Percentiles rank a stretch among this genome's conserved stretches.
phyloP scores from a whole-genome alignment of 2,329 filamentous ascomycete species.

The Plectosphaerella cucumerina region DNA sequence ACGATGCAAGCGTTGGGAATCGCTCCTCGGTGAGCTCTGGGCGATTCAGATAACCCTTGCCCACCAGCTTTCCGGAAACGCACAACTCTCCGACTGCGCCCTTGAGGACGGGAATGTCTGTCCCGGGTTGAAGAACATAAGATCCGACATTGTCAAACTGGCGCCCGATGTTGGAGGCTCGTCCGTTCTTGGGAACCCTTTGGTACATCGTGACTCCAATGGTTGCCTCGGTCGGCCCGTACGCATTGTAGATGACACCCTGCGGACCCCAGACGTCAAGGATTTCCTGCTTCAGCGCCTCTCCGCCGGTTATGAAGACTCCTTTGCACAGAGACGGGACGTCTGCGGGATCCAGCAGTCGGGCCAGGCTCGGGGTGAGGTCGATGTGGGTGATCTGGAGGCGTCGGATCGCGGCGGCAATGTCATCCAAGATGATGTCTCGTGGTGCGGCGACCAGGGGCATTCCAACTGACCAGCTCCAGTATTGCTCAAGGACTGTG shows the following conservation, averaged over 20 bases:
- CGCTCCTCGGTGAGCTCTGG: constrained; percentile 70
- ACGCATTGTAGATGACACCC: constrained; percentile 84
- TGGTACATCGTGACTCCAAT: constrained; percentile 90
- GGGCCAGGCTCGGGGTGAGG: constrained; percentile 81
- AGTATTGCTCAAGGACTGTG: constrained; percentile 89
- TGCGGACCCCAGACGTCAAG: constrained; percentile 78
- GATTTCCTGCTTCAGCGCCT: constrained; percentile 84
- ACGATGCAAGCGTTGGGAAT: constrained; percentile 62
- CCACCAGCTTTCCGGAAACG: constrained; percentile 80
- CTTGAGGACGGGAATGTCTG: constrained; percentile 66
- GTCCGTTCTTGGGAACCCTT: constrained; percentile 72
- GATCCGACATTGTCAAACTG: constrained; percentile 87
- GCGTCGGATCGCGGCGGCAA: constrained; percentile 66
- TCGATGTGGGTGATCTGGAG: constrained; percentile 86
- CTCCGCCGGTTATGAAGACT: constrained; percentile 90
- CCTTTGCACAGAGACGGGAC: constrained; percentile 76
- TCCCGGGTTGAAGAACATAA: constrained; percentile 68
- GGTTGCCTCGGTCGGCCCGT: constrained; percentile 88
- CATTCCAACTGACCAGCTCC: constrained; percentile 91
- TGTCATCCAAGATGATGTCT: constrained; percentile 81
- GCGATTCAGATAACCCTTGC: constrained; percentile 82
- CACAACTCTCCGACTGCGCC: constrained; percentile 86
- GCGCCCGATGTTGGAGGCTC: constrained; percentile 81
- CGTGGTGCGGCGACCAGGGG: constrained; percentile 76
- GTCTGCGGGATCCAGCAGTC: constrained; percentile 72